Percentiles rank a stretch among this genome's conserved stretches.
These are phyloP conservation scores for Mycena sp. DNA, from an alignment of 1,284 basidiomycete genomes.

Conservation along the genomic window DNA sequence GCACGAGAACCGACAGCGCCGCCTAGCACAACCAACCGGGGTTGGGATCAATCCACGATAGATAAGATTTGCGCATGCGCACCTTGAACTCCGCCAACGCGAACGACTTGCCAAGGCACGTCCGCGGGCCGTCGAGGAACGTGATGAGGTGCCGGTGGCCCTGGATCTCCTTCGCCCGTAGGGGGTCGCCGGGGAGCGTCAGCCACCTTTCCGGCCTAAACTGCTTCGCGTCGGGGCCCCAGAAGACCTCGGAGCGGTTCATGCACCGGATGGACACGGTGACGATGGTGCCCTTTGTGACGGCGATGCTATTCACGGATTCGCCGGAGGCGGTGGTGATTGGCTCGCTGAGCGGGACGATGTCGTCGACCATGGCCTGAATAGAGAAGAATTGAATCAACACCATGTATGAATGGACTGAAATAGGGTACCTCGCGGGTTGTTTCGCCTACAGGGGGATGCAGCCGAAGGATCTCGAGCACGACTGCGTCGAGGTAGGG, in stretches of 20 bases:
- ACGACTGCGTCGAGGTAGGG: slow-evolving; percentile 68
- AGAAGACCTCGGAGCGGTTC: slow-evolving; percentile 57
- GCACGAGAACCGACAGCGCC: slow-evolving; percentile 54
- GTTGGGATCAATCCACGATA: background rate
- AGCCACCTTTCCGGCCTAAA: slow-evolving; percentile 53
- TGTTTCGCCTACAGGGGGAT: slow-evolving; percentile 52
- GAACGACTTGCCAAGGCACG: slow-evolving; percentile 53
- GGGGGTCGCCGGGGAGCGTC: slow-evolving; percentile 32
- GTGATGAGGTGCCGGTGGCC: slow-evolving; percentile 51
- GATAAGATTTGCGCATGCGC: background rate
- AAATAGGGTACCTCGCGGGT: slow-evolving; percentile 44
- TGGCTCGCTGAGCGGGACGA: slow-evolving; percentile 59
- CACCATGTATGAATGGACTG: background rate
- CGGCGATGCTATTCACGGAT: slow-evolving; percentile 48
- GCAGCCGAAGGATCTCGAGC: slow-evolving; percentile 55
- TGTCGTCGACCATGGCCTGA: slow-evolving; percentile 55
- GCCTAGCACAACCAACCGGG: slow-evolving; percentile 40
- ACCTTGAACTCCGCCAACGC: slow-evolving; percentile 60
- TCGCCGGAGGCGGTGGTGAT: slow-evolving; percentile 49
- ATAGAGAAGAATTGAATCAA: slow-evolving; percentile 40
- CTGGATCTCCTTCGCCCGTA: slow-evolving; percentile 46
- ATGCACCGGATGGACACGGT: slow-evolving; percentile 51
- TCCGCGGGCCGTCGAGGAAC: slow-evolving; percentile 49
- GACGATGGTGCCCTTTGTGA: slow-evolving; percentile 56
- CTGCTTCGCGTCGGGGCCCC: slow-evolving; percentile 51